phyloP scores from a whole-genome alignment of 2,329 filamentous ascomycete species.

The Alternaria sp. region DNA sequence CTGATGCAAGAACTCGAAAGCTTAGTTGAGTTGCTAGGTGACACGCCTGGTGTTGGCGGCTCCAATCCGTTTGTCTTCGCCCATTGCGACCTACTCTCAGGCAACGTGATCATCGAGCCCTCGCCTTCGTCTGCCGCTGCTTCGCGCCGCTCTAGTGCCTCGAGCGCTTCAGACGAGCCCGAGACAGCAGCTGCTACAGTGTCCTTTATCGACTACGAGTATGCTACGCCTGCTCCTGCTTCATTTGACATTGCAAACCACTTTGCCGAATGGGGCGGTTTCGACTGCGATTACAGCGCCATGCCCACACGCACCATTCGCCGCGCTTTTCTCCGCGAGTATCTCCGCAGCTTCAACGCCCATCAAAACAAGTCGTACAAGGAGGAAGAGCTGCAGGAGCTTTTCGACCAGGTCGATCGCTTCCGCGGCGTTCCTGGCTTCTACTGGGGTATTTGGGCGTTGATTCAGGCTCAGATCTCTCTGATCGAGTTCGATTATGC shows the following conservation, averaged over 20 bases:
- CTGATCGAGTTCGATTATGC: constrained; percentile 98
- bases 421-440: constrained; percentile 92
- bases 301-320: constrained; percentile 82
- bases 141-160: constrained; percentile 45
- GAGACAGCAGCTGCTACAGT: constrained; percentile 40
- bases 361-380: constrained; percentile 48
- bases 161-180: constrained; percentile 40
- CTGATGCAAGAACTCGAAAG: constrained; percentile 79
- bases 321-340: constrained; percentile 81
- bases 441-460: constrained; percentile 90
- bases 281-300: constrained; percentile 88
- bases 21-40: constrained; percentile 75
- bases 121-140: constrained; percentile 45
- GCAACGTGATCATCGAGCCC: constrained; percentile 89
- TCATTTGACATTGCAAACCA: constrained; percentile 98
- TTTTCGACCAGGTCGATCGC: constrained; percentile 82
- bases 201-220: constrained; percentile 96
- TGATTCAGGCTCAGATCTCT: constrained; percentile 93
- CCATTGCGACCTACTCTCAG: constrained; percentile 94
- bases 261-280: constrained; percentile 97
- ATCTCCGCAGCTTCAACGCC: constrained; percentile 74
- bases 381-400: constrained; percentile 70
- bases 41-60: constrained; percentile 76
- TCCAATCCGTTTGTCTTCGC: constrained; percentile 83
- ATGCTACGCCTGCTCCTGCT: constrained; percentile 90